These are phyloP conservation scores for Mimosa pudica DNA, from an alignment of 306 rosid species.

Conservation along the genomic window DNA sequence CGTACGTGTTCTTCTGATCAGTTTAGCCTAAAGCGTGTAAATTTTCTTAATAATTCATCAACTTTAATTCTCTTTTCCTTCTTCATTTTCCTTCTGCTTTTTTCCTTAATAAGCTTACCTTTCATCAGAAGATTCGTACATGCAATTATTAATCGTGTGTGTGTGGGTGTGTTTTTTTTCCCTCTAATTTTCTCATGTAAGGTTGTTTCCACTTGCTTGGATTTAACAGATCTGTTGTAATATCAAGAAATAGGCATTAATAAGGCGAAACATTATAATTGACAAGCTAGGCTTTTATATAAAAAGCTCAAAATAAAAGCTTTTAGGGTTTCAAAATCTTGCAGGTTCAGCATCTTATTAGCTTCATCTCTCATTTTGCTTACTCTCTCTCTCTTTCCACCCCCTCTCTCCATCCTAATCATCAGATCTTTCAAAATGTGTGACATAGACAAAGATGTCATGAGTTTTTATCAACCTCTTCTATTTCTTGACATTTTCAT, in stretches of 20 bases:
- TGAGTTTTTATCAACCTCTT: conserved; percentile 43
- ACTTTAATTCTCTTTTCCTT: background rate
- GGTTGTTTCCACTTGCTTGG: conserved; percentile 36
- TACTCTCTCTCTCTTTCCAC: background rate
- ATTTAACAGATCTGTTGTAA: conserved; percentile 41
- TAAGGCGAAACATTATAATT: conserved; percentile 3
- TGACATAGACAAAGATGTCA: conserved; percentile 47
- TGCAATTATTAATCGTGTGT: background rate
- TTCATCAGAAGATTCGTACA: background rate
- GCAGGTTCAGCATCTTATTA: conserved; percentile 44
- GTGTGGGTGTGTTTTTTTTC: background rate
- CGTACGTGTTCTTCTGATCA: background rate
- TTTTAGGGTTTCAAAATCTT: conserved; percentile 46
- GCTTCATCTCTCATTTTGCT: conserved; percentile 40
- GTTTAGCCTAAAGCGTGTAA: background rate
- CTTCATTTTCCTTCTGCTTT: background rate
- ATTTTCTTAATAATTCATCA: background rate
- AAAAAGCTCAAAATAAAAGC: conserved; percentile 24
- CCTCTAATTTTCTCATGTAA: conserved; percentile 7
- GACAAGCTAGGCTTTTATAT: background rate
- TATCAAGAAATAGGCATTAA: conserved; percentile 39
- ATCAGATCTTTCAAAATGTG: conserved; percentile 36
- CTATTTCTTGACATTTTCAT: conserved; percentile 33
- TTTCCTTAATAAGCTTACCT: background rate
- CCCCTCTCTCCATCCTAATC: conserved; percentile 27